Conservation (phyloP, 1,284 basidiomycete species). For the Malassezia psittaci region DNA sequence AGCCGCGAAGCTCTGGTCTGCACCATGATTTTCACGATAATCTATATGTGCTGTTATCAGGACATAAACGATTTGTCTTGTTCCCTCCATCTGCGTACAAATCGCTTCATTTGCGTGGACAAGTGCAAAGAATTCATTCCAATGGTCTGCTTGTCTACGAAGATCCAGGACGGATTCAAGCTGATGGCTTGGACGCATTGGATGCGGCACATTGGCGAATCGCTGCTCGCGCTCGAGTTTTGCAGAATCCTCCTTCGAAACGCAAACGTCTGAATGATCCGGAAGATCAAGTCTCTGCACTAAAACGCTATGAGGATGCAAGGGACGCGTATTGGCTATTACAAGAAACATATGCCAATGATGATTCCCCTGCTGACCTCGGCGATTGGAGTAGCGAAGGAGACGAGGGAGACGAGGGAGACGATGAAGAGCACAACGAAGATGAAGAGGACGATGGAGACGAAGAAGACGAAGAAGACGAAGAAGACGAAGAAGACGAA, state of each 20-base stretch:
- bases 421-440: not conserved
- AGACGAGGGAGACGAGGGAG: slow-evolving; percentile 1
- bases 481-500: slow-evolving; percentile 20
- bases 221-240: not conserved
- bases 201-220: slow-evolving; percentile 40
- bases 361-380: not conserved
- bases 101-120: slow-evolving; percentile 31
- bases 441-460: not conserved
- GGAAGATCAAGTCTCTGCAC: slow-evolving; percentile 21
- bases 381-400: slow-evolving; percentile 8
- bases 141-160: slow-evolving; percentile 42
- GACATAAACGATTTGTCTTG: slow-evolving; percentile 43
- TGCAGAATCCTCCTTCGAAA: not conserved
- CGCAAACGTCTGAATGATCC: not conserved
- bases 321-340: slow-evolving; percentile 5
- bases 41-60: slow-evolving; percentile 42
- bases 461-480: slow-evolving; percentile 11
- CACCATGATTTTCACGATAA: slow-evolving; percentile 48
- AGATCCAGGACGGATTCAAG: slow-evolving; percentile 18
- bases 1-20: slow-evolving; percentile 35
- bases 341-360: not conserved
- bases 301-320: slow-evolving; percentile 8
- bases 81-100: slow-evolving; percentile 38
- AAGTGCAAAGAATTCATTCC: slow-evolving; percentile 25
- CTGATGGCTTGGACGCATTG: slow-evolving; percentile 36